Evolutionary conservation across 2,329 filamentous ascomycete species (phyloP).

Genomic region (Fusarium sublunatum): DNA sequence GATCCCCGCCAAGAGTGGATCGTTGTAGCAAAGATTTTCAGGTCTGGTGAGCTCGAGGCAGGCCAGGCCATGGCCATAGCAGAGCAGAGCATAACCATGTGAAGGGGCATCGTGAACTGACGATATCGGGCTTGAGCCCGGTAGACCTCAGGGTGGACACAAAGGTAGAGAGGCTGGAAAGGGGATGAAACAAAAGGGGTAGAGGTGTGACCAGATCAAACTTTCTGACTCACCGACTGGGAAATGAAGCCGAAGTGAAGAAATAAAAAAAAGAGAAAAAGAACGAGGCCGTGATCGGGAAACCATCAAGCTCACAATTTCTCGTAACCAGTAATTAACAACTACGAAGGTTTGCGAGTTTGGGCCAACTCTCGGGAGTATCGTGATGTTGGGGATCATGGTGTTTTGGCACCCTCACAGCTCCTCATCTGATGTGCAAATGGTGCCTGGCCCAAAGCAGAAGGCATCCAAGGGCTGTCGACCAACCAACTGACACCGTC

Average conservation of each 20-base stretch:
- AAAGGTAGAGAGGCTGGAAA: conserved; percentile 34
- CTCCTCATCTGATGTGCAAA: conserved; percentile 3
- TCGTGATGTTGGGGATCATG: conserved; percentile 26
- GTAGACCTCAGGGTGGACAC: conserved; percentile 21
- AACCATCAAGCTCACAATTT: background rate
- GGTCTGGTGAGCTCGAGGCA: conserved; percentile 40
- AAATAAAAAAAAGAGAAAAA: background rate
- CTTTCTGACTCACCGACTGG: conserved; percentile 24
- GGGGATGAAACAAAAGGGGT: conserved; percentile 20
- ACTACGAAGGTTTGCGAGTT: background rate
- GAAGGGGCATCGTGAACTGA: conserved; percentile 18
- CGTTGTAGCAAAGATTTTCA: conserved; percentile 33
- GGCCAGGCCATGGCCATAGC: too few species aligned
- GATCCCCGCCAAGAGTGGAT: conserved; percentile 5
- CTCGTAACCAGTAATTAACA: background rate
- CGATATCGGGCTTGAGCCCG: conserved; percentile 34
- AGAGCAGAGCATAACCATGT: too few species aligned
- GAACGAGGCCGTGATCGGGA: background rate
- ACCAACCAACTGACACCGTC: conserved; percentile 40
- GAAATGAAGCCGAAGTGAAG: conserved; percentile 1
- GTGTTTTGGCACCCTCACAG: conserved; percentile 23
- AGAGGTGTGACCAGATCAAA: conserved; percentile 16
- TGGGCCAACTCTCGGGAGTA: conserved; percentile 30
- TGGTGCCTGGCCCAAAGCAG: conserved; percentile 32
- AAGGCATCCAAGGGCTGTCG: conserved; percentile 30